phyloP scores from a whole-genome alignment of 148 eudicot species.

The Tetragonia tetragonoides region DNA sequence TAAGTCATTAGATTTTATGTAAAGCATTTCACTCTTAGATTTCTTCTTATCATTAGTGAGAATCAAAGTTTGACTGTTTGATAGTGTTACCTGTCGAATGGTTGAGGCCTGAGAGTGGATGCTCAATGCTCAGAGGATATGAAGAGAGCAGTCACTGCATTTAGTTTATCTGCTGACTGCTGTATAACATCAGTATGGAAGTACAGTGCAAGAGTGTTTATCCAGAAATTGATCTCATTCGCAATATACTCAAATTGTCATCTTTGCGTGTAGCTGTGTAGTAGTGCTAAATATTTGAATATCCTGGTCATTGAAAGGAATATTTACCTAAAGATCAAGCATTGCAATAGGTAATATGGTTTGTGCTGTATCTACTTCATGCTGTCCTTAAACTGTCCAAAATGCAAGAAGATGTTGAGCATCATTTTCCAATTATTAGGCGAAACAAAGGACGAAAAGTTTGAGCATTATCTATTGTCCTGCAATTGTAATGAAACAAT shows the following conservation, averaged over 20 bases:
- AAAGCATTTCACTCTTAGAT: too few relatives aligned
- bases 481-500: neutral
- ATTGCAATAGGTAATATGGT: neutral
- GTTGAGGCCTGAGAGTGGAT: too few relatives aligned
- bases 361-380: neutral
- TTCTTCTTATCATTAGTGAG: too few relatives aligned
- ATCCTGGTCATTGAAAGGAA: neutral
- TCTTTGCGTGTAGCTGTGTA: neutral
- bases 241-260: neutral
- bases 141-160: neutral
- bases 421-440: neutral
- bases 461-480: neutral
- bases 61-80: neutral
- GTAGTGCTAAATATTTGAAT: neutral
- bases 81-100: too few relatives aligned
- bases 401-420: neutral
- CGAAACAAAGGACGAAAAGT: neutral
- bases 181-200: neutral
- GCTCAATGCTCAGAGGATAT: neutral
- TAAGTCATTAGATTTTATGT: too few relatives aligned
- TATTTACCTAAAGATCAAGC: neutral
- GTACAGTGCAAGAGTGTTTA: neutral
- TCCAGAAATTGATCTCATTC: too few relatives aligned
- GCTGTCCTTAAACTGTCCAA: neutral
- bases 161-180: neutral